Conservation (phyloP, 495 filamentous ascomycete genomes). For the Lasiosphaeris hirsuta region DNA sequence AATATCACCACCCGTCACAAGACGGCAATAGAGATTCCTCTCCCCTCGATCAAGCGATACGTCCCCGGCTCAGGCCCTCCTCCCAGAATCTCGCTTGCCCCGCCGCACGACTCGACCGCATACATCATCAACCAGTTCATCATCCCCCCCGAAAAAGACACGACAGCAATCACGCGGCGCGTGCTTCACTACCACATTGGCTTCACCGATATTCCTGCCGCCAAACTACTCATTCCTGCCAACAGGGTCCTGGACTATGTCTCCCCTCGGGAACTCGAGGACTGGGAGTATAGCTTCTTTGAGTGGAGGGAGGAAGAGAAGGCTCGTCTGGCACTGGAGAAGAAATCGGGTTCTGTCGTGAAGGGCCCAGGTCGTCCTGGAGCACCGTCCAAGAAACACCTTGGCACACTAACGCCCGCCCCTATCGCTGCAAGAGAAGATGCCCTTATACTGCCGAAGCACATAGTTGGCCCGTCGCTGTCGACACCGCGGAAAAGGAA, state of each 20-base stretch:
- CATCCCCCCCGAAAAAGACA: constrained; percentile 27
- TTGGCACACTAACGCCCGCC: neutral
- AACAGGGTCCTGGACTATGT: constrained; percentile 43
- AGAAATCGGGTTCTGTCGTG: constrained; percentile 5
- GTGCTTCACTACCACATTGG: constrained; percentile 42
- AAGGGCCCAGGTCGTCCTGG: constrained; percentile 8
- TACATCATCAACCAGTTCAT: constrained; percentile 46
- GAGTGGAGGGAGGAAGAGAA: constrained; percentile 32
- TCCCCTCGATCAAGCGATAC: constrained; percentile 32
- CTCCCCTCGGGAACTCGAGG: constrained; percentile 42
- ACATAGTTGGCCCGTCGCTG: constrained; percentile 28
- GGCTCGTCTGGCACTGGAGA: constrained; percentile 1
- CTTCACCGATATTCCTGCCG: constrained; percentile 42
- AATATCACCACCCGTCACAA: constrained; percentile 3
- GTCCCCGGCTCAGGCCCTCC: constrained; percentile 39
- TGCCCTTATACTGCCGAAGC: constrained; percentile 16
- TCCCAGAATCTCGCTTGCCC: constrained; percentile 33
- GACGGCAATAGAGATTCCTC: constrained; percentile 33
- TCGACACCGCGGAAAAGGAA: constrained; percentile 33
- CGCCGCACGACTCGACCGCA: constrained; percentile 39
- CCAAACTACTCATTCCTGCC: constrained; percentile 35
- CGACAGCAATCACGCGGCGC: constrained; percentile 24
- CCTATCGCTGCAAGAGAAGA: constrained; percentile 5
- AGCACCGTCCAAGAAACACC: constrained; percentile 11
- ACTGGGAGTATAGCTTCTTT: constrained; percentile 38